Conservation (phyloP, 2,329 filamentous ascomycete species). For the Hymenoscyphus infarciens region DNA sequence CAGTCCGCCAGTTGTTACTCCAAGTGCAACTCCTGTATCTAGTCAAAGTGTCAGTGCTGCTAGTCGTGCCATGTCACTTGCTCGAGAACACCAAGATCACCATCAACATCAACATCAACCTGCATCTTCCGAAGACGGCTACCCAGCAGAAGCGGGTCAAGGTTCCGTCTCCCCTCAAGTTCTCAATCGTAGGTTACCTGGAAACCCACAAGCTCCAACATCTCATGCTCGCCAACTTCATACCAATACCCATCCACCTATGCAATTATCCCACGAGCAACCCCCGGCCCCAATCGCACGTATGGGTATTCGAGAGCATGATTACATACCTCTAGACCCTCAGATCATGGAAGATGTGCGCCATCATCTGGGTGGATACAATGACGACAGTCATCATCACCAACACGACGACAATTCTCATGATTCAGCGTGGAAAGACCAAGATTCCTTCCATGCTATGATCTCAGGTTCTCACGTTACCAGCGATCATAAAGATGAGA, state of each 20-base stretch:
- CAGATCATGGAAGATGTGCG: conserved; percentile 48
- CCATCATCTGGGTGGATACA: conserved; percentile 37
- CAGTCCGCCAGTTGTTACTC: conserved; percentile 14
- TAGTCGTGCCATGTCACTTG: conserved; percentile 26
- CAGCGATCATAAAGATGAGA: conserved; percentile 10
- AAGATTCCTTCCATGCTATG: background rate
- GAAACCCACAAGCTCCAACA: conserved; percentile 11
- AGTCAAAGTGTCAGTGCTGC: conserved; percentile 25
- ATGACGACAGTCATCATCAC: conserved; percentile 13
- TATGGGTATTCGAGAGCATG: conserved; percentile 22
- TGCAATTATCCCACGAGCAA: conserved; percentile 13
- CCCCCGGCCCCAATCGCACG: conserved; percentile 33
- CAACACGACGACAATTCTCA: conserved; percentile 7
- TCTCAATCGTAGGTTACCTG: conserved; percentile 29
- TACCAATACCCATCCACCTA: conserved; percentile 12
- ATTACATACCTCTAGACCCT: conserved; percentile 52
- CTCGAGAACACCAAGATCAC: conserved; percentile 13
- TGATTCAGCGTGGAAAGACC: conserved; percentile 8
- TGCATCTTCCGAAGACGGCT: conserved; percentile 14
- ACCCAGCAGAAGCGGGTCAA: conserved; percentile 25
- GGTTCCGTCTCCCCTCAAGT: conserved; percentile 35
- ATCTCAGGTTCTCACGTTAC: conserved; percentile 9
- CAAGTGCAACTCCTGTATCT: conserved; percentile 9
- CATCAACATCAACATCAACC: conserved; percentile 17
- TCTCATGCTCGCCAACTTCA: conserved; percentile 14